Evolutionary conservation across 177 flowering plant species (phyloP).

Genomic region (Vitis hybrid): DNA sequence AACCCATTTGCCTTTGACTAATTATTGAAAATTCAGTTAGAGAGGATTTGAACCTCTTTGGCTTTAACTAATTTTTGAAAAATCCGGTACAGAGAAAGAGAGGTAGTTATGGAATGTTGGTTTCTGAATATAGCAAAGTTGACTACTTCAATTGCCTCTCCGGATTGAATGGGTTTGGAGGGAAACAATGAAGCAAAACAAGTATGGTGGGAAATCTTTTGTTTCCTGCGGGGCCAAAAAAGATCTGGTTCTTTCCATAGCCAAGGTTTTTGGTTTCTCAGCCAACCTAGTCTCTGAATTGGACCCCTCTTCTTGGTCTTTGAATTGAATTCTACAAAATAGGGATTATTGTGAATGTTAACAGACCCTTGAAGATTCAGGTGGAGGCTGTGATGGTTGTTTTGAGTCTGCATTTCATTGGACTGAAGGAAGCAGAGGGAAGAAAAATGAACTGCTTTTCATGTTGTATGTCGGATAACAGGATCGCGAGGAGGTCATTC

Average conservation of each 20-base stretch:
- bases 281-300: neutral
- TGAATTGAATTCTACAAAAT: too few relatives aligned
- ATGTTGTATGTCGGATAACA: conserved; percentile 41
- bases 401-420: conserved; percentile 3
- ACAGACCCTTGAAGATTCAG: too few relatives aligned
- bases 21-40: too few relatives aligned
- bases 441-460: conserved; percentile 45
- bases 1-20: too few relatives aligned
- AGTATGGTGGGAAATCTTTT: neutral
- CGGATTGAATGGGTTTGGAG: conserved; percentile 4
- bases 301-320: too few relatives aligned
- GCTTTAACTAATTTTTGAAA: neutral
- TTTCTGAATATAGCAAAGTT: conserved; percentile 20
- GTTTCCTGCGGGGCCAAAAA: conserved; percentile 3
- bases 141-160: conserved; percentile 12
- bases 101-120: conserved; percentile 4
- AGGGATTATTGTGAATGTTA: too few relatives aligned
- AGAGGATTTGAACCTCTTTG: too few relatives aligned
- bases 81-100: neutral
- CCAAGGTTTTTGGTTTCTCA: conserved; percentile 4
- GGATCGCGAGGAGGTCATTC: conserved; percentile 28
- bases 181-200: conserved; percentile 5
- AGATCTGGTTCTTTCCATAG: neutral
- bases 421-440: conserved; percentile 1
- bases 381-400: conserved; percentile 1